These are phyloP conservation scores for Anthracocystis walkeri DNA, from an alignment of 1,284 basidiomycete species.

Conservation along the genomic window DNA sequence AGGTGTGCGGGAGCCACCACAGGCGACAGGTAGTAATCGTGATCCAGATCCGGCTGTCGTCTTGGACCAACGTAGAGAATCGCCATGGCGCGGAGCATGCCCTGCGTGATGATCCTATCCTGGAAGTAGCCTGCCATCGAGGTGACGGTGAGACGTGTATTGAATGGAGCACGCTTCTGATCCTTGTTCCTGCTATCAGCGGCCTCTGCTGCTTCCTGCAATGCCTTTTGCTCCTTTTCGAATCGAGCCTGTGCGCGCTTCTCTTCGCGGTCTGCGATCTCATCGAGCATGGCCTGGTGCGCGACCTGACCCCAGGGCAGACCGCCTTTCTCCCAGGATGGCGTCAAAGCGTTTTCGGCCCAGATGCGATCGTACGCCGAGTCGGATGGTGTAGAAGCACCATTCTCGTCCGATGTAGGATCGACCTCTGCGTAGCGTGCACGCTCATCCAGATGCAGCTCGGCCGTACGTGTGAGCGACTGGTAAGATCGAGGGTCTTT, in stretches of 20 bases:
- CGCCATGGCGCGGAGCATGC: constrained; percentile 92
- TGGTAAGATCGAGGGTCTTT: constrained; percentile 47
- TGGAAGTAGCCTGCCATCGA: constrained; percentile 79
- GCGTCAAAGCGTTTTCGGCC: constrained; percentile 29
- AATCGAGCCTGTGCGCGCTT: constrained; percentile 33
- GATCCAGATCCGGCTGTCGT: constrained; percentile 89
- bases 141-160: constrained; percentile 93
- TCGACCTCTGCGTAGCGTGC: constrained; percentile 62
- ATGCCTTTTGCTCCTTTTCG: constrained; percentile 42
- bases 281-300: constrained; percentile 30
- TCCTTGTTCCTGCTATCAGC: constrained; percentile 45
- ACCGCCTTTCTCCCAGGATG: constrained; percentile 42
- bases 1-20: constrained; percentile 85
- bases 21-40: constrained; percentile 94
- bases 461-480: constrained; percentile 57
- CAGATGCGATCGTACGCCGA: constrained; percentile 37
- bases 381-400: constrained; percentile 24
- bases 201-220: constrained; percentile 45
- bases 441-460: constrained; percentile 61
- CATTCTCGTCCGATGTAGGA: constrained; percentile 45
- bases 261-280: constrained; percentile 38
- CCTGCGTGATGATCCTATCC: constrained; percentile 62
- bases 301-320: constrained; percentile 47
- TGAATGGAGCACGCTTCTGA: constrained; percentile 71
- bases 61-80: constrained; percentile 95